Percentiles rank a stretch among this genome's conserved stretches.
These are phyloP conservation scores for Stagonosporopsis cucurbitacearum DNA, from an alignment of 2,329 filamentous ascomycete genomes.

Conservation along the genomic window DNA sequence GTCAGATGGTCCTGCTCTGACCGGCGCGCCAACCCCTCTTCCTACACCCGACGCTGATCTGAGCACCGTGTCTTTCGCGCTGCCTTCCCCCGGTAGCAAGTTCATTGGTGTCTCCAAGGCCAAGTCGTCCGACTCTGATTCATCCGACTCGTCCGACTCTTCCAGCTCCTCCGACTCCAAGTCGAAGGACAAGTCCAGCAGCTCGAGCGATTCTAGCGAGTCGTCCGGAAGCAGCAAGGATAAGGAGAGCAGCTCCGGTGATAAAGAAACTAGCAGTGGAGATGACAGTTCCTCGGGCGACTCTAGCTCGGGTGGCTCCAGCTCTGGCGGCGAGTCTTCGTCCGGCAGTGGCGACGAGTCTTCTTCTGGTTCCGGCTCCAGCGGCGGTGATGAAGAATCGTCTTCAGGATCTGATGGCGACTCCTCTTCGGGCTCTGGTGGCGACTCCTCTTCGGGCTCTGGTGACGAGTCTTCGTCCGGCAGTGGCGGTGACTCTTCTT, in stretches of 20 bases:
- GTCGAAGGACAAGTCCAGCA: not conserved
- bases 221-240: not conserved
- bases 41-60: constrained; percentile 8
- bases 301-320: constrained; percentile 1
- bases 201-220: not conserved
- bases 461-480: not conserved
- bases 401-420: not conserved
- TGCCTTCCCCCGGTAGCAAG: constrained; percentile 1
- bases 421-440: not conserved
- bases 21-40: constrained; percentile 9
- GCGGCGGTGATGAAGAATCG: not conserved
- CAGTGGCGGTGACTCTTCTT: not conserved
- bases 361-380: not conserved
- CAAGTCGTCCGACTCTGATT: constrained; percentile 1
- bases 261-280: not conserved
- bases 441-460: not conserved
- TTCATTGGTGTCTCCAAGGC: not conserved
- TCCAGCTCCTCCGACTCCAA: not conserved
- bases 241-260: not conserved
- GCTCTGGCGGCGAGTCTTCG: not conserved
- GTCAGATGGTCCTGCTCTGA: constrained; percentile 10
- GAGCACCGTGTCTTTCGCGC: constrained; percentile 22
- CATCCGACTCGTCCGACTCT: not conserved
- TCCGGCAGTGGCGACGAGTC: not conserved
- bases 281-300: not conserved